These are phyloP conservation scores for Fraxinus greggii DNA, from an alignment of 305 asterid species.

Conservation along the genomic window DNA sequence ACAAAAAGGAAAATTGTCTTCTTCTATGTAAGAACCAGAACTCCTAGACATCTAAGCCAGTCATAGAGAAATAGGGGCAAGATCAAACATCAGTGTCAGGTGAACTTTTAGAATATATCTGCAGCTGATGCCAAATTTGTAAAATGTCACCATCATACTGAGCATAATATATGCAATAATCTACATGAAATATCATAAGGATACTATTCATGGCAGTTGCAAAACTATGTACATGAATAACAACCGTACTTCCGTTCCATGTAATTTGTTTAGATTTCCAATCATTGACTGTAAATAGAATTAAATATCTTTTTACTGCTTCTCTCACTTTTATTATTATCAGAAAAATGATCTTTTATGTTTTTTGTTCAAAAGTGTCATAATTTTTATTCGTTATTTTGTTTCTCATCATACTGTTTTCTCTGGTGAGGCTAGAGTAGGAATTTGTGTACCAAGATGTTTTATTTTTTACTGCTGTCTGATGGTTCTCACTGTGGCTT, in stretches of 20 bases:
- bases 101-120: neutral
- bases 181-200: neutral
- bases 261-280: conserved; percentile 5
- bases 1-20: neutral
- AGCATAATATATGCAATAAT: neutral
- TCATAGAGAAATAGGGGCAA: neutral
- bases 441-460: neutral
- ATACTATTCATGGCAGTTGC: neutral
- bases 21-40: neutral
- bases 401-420: neutral
- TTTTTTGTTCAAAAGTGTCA: neutral
- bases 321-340: neutral
- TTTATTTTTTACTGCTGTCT: neutral
- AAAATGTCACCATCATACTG: neutral
- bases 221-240: neutral
- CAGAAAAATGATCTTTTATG: neutral
- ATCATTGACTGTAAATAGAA: neutral
- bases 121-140: neutral
- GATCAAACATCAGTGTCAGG: neutral
- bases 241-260: neutral
- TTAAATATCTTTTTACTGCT: neutral
- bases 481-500: conserved; percentile 17
- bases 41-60: neutral
- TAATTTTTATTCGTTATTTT: neutral
- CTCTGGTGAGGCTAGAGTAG: neutral